Base-by-base conservation (phyloP, 169 alveolate species). In the Plasmodium gonderi region DNA sequence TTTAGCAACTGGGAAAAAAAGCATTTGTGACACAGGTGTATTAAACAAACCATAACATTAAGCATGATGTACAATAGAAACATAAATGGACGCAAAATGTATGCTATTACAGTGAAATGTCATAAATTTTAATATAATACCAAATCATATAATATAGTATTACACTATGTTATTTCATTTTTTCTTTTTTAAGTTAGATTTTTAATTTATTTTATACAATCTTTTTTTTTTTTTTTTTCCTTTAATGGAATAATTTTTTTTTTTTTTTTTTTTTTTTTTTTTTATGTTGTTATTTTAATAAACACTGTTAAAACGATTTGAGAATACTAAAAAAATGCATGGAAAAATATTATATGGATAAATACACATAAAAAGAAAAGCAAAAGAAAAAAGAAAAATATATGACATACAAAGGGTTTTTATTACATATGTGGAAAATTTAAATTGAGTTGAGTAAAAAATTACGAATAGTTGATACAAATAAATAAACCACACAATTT, bases 1-100 rank as follows among this genome's bases (percentile, higher is more conserved):
- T 83, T 8, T 47, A 83, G 92, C 45, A 83, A 83, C 77, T 83
- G 92, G 92, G 92, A 83, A 64, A 83, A 83, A 74, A 83, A 47
- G 45, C 79, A 83, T 83, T 36, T 83, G 64, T 45, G 65, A 33
- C 80, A 83, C 65, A 38, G 14, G 12, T 76, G 64, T 45, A 49
- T 54, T 14, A 11, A 47, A 36, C 54, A 3, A n/a, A 76, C 33
- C 9, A 64, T 45, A 45, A 26, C 40, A n/a, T 78, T 26, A 31
- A 36, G 26, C 17, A 64, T 64, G 29, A 60, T 36, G 38, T 1
- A 7, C 72, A n/a, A 36, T 60, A 36, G 72, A 60, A 20, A 3
- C 36, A 60, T 26, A 29, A 29, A 1, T 60, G 72, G 17, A 60
- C 72, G 38, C 72, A n/a, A 60, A 60, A 60, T 60, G 72, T 7